A percentile compares a stretch with the other conserved stretches of the same genome.
These are phyloP conservation scores for Tylopilus vinaceipallidus DNA, from an alignment of 768 basidiomycete species.

Conservation along the genomic window DNA sequence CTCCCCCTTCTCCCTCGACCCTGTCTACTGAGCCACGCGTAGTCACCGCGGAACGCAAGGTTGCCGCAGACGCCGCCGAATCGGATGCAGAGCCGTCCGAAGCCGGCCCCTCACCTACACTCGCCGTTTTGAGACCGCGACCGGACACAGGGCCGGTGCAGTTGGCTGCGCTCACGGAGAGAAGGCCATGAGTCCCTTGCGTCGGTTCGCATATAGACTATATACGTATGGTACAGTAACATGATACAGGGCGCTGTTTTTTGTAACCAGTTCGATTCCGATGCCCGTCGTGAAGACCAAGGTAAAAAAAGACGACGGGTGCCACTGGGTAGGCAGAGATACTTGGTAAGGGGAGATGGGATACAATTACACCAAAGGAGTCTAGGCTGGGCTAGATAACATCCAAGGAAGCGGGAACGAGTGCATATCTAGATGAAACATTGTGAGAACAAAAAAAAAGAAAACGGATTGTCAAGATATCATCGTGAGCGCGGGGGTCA, in stretches of 20 bases:
- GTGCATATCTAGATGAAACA: constrained; percentile 33
- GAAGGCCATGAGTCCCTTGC: too few relatives aligned
- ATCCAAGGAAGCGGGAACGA: constrained; percentile 16
- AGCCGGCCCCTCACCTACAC: too few relatives aligned
- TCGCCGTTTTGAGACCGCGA: too few relatives aligned
- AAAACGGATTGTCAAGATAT: constrained; percentile 23
- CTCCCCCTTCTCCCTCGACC: neutral
- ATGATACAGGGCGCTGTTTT: constrained; percentile 25
- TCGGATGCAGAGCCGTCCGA: neutral
- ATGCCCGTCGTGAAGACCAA: constrained; percentile 1
- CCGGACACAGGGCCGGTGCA: too few relatives aligned
- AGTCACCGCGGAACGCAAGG: constrained; percentile 57
- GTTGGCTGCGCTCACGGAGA: too few relatives aligned
- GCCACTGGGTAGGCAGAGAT: constrained; percentile 16
- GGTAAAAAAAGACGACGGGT: neutral
- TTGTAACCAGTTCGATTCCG: constrained; percentile 9
- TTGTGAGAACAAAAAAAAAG: constrained; percentile 2
- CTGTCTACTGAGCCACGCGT: neutral
- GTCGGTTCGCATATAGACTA: too few relatives aligned
- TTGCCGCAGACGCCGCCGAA: constrained; percentile 26
- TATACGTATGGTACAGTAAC: constrained; percentile 27
- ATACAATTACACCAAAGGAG: constrained; percentile 25
- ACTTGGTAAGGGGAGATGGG: constrained; percentile 7
- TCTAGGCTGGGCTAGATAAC: constrained; percentile 35
- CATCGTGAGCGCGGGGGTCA: constrained; percentile 18